phyloP scores from a whole-genome alignment of 2,329 filamentous ascomycete species.

The Neopestalotiopsis sp. region DNA sequence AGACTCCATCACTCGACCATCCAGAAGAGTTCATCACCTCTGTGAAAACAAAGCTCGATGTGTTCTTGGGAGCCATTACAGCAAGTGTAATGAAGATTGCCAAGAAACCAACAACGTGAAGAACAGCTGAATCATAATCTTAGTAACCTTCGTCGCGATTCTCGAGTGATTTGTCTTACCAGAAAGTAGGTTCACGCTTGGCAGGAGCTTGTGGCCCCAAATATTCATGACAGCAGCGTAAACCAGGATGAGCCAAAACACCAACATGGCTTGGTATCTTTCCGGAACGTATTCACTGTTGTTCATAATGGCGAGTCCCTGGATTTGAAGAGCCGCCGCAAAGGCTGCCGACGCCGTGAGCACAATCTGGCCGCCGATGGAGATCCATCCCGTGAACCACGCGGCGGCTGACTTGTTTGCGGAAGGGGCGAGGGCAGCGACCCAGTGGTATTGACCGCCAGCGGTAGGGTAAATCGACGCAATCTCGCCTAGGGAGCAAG shows the following conservation, averaged over 20 bases:
- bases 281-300: constrained; percentile 44
- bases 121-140: neutral
- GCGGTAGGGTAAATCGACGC: constrained; percentile 43
- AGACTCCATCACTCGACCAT: constrained; percentile 37
- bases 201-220: constrained; percentile 44
- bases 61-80: constrained; percentile 38
- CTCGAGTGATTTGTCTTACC: constrained; percentile 20
- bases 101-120: constrained; percentile 36
- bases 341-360: constrained; percentile 54
- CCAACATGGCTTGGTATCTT: constrained; percentile 52
- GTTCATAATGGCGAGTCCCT: constrained; percentile 50
- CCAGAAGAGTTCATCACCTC: constrained; percentile 39
- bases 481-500: constrained; percentile 45
- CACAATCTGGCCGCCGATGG: constrained; percentile 51
- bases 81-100: constrained; percentile 35
- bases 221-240: constrained; percentile 48
- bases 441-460: constrained; percentile 51
- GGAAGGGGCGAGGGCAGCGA: constrained; percentile 42
- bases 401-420: constrained; percentile 41
- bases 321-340: constrained; percentile 48
- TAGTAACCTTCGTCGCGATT: neutral
- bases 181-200: constrained; percentile 40
- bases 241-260: constrained; percentile 50
- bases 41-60: constrained; percentile 36
- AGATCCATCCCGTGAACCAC: constrained; percentile 52